phyloP scores from a whole-genome alignment of 2,329 filamentous ascomycete genomes.

The Hypoxylon sp. region DNA sequence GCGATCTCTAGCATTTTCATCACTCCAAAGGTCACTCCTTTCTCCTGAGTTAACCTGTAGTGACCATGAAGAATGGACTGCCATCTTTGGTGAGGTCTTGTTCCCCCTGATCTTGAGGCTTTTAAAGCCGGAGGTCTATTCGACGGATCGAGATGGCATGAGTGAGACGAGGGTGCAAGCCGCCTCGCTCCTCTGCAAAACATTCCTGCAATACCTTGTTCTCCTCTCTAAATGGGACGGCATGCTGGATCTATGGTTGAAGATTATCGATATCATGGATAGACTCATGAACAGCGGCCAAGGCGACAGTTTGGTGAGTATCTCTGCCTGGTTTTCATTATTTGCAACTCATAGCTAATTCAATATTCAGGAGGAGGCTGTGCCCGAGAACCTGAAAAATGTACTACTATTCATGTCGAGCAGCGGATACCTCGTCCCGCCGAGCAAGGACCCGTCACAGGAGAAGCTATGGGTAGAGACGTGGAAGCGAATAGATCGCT shows the following conservation, averaged over 20 bases:
- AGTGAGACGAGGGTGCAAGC: slow-evolving; percentile 93
- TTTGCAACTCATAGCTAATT: slow-evolving; percentile 29
- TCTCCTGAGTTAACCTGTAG: slow-evolving; percentile 87
- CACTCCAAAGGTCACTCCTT: slow-evolving; percentile 86
- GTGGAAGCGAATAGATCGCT: slow-evolving; percentile 76
- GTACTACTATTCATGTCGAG: slow-evolving; percentile 95
- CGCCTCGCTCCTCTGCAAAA: slow-evolving; percentile 91
- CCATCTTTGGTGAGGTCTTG: slow-evolving; percentile 93
- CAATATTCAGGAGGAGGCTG: slow-evolving; percentile 83
- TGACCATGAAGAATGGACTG: slow-evolving; percentile 92
- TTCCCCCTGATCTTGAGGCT: slow-evolving; percentile 91
- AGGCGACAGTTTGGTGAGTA: slow-evolving; percentile 85
- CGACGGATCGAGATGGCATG: slow-evolving; percentile 92
- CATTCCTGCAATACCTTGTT: slow-evolving; percentile 94
- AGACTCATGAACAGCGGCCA: slow-evolving; percentile 96
- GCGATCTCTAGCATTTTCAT: slow-evolving; percentile 87
- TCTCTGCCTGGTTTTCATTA: neutral
- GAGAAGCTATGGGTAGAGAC: slow-evolving; percentile 74
- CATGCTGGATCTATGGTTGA: slow-evolving; percentile 92
- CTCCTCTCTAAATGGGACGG: slow-evolving; percentile 87
- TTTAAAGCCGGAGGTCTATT: slow-evolving; percentile 94
- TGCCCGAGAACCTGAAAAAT: slow-evolving; percentile 96
- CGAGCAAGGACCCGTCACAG: slow-evolving; percentile 69
- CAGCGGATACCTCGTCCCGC: slow-evolving; percentile 85
- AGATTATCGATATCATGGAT: slow-evolving; percentile 95